These are phyloP conservation scores for Cladosporium oxysporum DNA, from an alignment of 2,329 filamentous ascomycete genomes.

Conservation along the genomic window DNA sequence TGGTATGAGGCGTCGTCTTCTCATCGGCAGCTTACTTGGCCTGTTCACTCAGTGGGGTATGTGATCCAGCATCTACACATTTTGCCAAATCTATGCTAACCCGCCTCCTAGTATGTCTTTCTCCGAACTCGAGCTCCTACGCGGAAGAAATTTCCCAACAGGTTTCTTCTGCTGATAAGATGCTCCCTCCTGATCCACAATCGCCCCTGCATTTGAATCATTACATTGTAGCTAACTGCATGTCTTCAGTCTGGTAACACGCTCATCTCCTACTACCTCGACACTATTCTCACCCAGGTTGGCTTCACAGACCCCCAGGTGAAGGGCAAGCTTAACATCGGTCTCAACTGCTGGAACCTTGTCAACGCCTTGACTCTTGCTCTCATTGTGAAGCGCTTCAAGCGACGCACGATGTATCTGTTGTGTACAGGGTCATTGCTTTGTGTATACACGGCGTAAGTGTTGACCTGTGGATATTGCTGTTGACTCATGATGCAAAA, in stretches of 20 bases:
- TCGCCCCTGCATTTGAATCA: not conserved
- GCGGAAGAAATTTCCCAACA: not conserved
- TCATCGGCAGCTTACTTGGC: conserved; percentile 53
- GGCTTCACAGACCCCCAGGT: conserved; percentile 33
- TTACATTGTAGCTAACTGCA: not conserved
- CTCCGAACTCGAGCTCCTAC: not conserved
- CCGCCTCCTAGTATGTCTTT: not conserved
- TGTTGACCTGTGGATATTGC: not conserved
- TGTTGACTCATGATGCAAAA: not conserved
- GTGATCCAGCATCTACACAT: not conserved
- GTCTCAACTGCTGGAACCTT: conserved; percentile 45
- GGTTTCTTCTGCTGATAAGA: not conserved
- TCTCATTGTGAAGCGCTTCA: conserved; percentile 43
- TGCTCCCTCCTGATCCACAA: not conserved
- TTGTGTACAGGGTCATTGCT: conserved; percentile 47
- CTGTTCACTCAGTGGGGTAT: conserved; percentile 55
- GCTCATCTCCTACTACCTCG: conserved; percentile 44
- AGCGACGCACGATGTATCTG: conserved; percentile 48
- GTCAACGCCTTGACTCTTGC: conserved; percentile 43
- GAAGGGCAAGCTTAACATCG: conserved; percentile 43
- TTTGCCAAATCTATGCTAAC: not conserved
- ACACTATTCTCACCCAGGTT: conserved; percentile 32
- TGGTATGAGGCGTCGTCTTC: conserved; percentile 54
- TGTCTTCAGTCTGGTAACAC: conserved; percentile 49
- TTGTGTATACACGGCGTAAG: conserved; percentile 4